Evolutionary conservation across 148 eudicot genomes (phyloP).

Genomic region (Chenopodium quinoa): DNA sequence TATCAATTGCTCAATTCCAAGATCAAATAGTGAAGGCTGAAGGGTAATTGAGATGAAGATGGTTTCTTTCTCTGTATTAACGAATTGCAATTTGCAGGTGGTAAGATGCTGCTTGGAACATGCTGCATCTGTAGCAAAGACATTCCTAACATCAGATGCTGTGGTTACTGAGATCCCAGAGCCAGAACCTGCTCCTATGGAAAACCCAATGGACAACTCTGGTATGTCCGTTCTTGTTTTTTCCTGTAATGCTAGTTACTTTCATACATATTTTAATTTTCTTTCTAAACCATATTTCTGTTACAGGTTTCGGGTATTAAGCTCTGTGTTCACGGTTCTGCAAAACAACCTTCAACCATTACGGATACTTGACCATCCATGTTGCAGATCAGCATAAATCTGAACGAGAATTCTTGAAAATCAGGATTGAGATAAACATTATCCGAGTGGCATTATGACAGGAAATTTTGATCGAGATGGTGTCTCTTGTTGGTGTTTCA

Average conservation of each 20-base stretch:
- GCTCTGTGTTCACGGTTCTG: background rate
- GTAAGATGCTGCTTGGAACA: conserved; percentile 78
- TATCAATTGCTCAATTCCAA: background rate
- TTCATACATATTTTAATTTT: background rate
- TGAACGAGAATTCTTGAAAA: background rate
- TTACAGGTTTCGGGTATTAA: conserved; percentile 21
- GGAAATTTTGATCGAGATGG: background rate
- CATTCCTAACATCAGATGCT: conserved; percentile 70
- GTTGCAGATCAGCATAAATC: background rate
- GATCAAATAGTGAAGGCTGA: background rate
- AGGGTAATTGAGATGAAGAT: background rate
- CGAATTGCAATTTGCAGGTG: conserved; percentile 34
- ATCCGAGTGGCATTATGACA: background rate
- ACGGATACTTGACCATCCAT: background rate
- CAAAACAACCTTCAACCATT: background rate
- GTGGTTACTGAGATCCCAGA: conserved; percentile 60
- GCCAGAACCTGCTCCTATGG: conserved; percentile 45
- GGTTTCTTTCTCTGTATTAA: background rate
- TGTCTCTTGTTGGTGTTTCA: background rate
- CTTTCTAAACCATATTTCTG: background rate
- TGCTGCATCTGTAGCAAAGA: conserved; percentile 65
- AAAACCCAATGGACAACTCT: conserved; percentile 59
- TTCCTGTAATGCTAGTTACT: background rate
- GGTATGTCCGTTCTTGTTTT: conserved; percentile 24
- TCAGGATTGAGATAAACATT: background rate